A percentile compares a stretch with the other conserved stretches of the same genome.
phyloP scores from a whole-genome alignment of 2,329 filamentous ascomycete species.

The Diatrype stigma region DNA sequence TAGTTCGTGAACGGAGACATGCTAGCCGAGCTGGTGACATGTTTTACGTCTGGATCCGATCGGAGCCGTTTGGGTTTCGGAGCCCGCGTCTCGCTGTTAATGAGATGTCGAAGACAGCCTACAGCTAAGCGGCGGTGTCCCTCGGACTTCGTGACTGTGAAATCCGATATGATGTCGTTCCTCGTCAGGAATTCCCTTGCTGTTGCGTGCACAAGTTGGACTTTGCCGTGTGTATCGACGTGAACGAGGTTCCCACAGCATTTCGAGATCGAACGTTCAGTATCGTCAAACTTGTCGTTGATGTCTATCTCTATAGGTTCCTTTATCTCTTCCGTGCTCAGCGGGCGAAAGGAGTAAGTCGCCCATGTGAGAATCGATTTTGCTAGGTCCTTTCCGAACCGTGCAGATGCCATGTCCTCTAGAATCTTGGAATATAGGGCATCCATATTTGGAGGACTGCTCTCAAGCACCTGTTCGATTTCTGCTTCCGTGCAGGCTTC shows the following conservation, averaged over 20 bases:
- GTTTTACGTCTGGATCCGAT: no score
- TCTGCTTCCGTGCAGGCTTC: conserved; percentile 20
- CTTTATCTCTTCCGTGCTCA: conserved; percentile 20
- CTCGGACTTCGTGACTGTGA: neutral
- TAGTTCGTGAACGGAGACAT: no score
- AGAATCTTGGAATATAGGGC: conserved; percentile 24
- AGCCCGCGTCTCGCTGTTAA: no score
- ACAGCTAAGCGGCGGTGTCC: neutral
- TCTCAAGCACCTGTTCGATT: conserved; percentile 19
- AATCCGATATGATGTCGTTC: neutral
- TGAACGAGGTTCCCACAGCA: conserved; percentile 26
- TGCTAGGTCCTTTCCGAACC: conserved; percentile 20
- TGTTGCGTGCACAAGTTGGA: conserved; percentile 26
- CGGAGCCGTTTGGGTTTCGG: no score
- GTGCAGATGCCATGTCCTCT: conserved; percentile 15
- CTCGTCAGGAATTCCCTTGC: conserved; percentile 23
- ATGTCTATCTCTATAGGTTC: conserved; percentile 22
- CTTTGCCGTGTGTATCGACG: conserved; percentile 16
- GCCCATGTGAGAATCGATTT: conserved; percentile 24
- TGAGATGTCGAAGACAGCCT: neutral
- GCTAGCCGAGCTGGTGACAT: no score
- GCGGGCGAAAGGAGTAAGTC: conserved; percentile 20
- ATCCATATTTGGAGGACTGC: conserved; percentile 24
- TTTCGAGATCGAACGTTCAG: conserved; percentile 16
- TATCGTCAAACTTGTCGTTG: conserved; percentile 20